Percentiles rank a stretch among this genome's conserved stretches.
phyloP scores from a whole-genome alignment of 2,329 filamentous ascomycete species.

The Fusarium keratoplasticum region DNA sequence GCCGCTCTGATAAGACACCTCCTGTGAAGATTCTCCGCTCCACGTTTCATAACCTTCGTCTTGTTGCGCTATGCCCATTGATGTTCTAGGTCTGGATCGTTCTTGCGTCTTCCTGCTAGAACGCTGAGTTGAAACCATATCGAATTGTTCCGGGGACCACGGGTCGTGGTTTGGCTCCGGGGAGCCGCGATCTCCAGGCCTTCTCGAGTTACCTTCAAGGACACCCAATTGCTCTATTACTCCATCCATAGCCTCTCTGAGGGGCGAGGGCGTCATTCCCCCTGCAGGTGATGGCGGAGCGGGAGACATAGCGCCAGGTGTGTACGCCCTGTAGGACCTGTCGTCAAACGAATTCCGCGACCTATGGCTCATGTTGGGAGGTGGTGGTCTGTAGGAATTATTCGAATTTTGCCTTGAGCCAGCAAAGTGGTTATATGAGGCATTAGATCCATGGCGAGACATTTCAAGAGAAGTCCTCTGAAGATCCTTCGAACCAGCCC shows the following conservation, averaged over 20 bases:
- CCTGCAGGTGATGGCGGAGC: conserved; percentile 75
- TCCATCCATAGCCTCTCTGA: conserved; percentile 96
- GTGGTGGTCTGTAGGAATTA: conserved; percentile 49
- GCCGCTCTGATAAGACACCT: conserved; percentile 56
- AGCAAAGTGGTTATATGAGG: conserved; percentile 47
- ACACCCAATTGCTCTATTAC: conserved; percentile 96
- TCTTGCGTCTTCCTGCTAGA: conserved; percentile 44
- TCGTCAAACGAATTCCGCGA: conserved; percentile 48
- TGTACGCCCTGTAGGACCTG: conserved; percentile 53
- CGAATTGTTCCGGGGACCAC: conserved; percentile 93
- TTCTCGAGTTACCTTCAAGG: conserved; percentile 64
- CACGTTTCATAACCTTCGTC: conserved; percentile 73
- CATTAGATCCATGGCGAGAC: conserved; percentile 51
- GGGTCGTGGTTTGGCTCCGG: conserved; percentile 73
- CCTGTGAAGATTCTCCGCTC: conserved; percentile 65
- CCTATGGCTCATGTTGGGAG: conserved; percentile 35
- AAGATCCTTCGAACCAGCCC: conserved; percentile 51
- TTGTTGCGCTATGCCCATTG: conserved; percentile 74
- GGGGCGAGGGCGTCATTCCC: conserved; percentile 85
- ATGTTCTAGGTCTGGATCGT: conserved; percentile 70
- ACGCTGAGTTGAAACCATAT: conserved; percentile 55
- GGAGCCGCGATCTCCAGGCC: conserved; percentile 66
- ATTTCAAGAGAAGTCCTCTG: conserved; percentile 49
- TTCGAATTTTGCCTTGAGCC: conserved; percentile 54
- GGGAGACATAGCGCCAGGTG: conserved; percentile 71